Evolutionary conservation across 495 filamentous ascomycete species (phyloP).

Genomic region (Xanthoparmelia taractica): DNA sequence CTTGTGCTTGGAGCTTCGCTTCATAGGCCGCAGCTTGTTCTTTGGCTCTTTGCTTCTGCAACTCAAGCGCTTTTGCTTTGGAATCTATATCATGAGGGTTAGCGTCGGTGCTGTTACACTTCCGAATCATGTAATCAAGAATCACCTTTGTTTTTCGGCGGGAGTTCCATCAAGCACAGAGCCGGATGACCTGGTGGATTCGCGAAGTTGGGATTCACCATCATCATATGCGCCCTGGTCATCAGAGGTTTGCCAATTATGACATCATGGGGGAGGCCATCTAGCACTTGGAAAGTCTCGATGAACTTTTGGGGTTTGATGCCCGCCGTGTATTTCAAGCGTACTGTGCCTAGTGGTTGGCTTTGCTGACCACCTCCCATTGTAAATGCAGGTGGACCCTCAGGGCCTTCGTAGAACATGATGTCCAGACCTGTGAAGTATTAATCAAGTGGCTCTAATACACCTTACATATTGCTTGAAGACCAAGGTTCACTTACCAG

Average conservation of each 20-base stretch:
- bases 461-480: neutral
- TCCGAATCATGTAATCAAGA: neutral
- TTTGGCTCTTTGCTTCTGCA: conserved; percentile 10
- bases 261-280: conserved; percentile 9
- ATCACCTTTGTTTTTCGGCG: conserved; percentile 12
- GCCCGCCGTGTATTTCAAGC: conserved; percentile 5
- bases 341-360: conserved; percentile 3
- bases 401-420: conserved; percentile 7
- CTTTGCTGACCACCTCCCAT: conserved; percentile 3
- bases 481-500: neutral
- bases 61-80: neutral
- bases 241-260: conserved; percentile 8
- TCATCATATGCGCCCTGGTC: conserved; percentile 11
- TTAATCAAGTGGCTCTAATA: neutral
- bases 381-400: conserved; percentile 8
- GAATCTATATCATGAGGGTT: neutral
- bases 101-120: neutral
- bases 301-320: conserved; percentile 4
- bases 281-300: conserved; percentile 8
- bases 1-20: neutral
- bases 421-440: conserved; percentile 4
- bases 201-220: conserved; percentile 10
- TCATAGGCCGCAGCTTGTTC: neutral
- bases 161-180: conserved; percentile 7
- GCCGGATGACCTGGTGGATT: conserved; percentile 4